Evolutionary conservation across 1,139 yeast species (phyloP).

Genomic region (Taphrina flavorubra): DNA sequence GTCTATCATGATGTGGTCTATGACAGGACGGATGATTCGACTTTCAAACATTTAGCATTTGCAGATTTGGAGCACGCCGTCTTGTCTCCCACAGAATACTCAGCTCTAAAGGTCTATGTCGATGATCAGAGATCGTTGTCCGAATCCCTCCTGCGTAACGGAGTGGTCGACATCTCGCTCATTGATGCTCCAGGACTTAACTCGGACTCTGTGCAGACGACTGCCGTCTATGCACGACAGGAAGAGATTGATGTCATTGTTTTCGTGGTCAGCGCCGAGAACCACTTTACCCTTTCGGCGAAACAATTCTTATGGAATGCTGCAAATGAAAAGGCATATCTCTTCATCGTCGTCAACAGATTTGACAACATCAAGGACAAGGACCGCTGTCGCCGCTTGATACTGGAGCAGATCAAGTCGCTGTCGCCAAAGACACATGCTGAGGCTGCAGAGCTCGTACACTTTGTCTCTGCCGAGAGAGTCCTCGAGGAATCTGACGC

Average conservation of each 20-base stretch:
- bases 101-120: constrained; percentile 78
- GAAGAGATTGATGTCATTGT: constrained; percentile 97
- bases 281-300: constrained; percentile 92
- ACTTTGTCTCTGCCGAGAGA: constrained; percentile 71
- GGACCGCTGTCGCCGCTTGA: constrained; percentile 73
- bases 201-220: constrained; percentile 90
- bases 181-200: constrained; percentile 98
- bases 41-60: constrained; percentile 65
- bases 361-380: constrained; percentile 85
- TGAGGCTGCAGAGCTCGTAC: constrained; percentile 87
- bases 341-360: constrained; percentile 91
- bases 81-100: constrained; percentile 67
- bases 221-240: constrained; percentile 93
- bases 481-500: constrained; percentile 47
- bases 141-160: constrained; percentile 79
- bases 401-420: constrained; percentile 83
- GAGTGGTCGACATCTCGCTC: constrained; percentile 86
- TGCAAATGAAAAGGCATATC: constrained; percentile 86
- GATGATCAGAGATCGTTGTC: constrained; percentile 72
- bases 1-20: constrained; percentile 69
- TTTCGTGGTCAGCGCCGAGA: constrained; percentile 94
- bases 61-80: constrained; percentile 72
- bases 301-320: constrained; percentile 91
- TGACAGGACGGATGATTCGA: constrained; percentile 64
- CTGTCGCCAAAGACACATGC: constrained; percentile 91